These are phyloP conservation scores for Geranomyces variabilis DNA, from an alignment of 192 early-diverging fungal genomes.

Conservation along the genomic window DNA sequence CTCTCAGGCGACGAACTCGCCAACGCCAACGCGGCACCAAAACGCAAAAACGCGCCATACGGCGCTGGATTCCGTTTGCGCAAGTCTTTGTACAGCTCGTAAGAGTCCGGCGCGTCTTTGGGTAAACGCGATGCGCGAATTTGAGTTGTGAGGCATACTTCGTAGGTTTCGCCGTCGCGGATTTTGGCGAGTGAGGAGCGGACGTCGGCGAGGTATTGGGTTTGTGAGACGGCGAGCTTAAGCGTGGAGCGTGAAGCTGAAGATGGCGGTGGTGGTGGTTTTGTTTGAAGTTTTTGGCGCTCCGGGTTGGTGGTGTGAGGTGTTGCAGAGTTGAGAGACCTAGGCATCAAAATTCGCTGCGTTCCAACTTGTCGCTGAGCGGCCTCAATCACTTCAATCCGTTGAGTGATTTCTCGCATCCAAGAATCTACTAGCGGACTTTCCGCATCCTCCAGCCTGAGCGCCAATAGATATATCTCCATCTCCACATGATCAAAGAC, in stretches of 20 bases:
- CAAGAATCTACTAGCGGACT: slow-evolving; percentile 7
- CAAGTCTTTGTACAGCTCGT: slow-evolving; percentile 66
- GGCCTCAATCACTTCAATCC: background rate
- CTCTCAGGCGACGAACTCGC: slow-evolving; percentile 79
- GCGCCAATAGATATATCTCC: slow-evolving; percentile 32
- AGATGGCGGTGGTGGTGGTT: slow-evolving; percentile 5
- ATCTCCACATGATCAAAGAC: slow-evolving; percentile 68
- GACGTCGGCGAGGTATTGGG: slow-evolving; percentile 63
- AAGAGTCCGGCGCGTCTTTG: slow-evolving; percentile 8
- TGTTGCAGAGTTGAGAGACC: background rate
- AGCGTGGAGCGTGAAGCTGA: background rate
- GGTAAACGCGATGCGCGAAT: slow-evolving; percentile 41
- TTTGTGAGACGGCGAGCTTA: slow-evolving; percentile 27
- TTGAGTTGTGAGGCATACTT: slow-evolving; percentile 90
- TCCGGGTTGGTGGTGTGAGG: background rate
- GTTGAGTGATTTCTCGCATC: slow-evolving; percentile 10
- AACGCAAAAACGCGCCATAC: slow-evolving; percentile 75
- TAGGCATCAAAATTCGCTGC: background rate
- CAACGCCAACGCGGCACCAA: slow-evolving; percentile 46
- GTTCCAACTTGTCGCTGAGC: background rate
- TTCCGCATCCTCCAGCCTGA: slow-evolving; percentile 14
- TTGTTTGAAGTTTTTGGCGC: background rate
- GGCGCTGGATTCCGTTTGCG: slow-evolving; percentile 83
- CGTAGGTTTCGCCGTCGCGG: slow-evolving; percentile 89
- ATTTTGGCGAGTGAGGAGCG: slow-evolving; percentile 64